Evolutionary conservation across 164 flowering plant species (phyloP).

Genomic region (Vitis cinerea): DNA sequence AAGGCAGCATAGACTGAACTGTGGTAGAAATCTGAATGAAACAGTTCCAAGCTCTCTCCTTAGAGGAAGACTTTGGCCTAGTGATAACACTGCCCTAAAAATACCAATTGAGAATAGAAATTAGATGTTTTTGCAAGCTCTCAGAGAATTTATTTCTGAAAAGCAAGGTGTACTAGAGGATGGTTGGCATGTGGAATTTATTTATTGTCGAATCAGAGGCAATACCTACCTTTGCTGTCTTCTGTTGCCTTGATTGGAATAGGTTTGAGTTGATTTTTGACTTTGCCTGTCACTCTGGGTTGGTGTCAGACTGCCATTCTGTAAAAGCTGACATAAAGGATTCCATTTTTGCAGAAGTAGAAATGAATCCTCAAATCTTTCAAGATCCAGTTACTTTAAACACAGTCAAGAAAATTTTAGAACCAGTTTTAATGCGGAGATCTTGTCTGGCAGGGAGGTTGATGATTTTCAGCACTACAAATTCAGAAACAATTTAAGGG

Average conservation of each 20-base stretch:
- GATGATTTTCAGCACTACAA: not conserved
- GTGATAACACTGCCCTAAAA: not conserved
- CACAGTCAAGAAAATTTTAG: constrained; percentile 5
- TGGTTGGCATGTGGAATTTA: constrained; percentile 4
- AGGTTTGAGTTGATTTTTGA: constrained; percentile 5
- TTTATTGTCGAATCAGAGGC: constrained; percentile 1
- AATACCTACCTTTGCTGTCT: not conserved
- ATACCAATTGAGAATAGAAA: no score
- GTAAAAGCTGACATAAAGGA: not conserved
- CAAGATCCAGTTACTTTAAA: not conserved
- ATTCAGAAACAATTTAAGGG: not conserved
- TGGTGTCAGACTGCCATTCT: constrained; percentile 6
- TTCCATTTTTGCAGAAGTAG: constrained; percentile 2
- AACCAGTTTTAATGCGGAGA: not conserved
- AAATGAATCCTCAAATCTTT: not conserved
- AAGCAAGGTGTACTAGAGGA: not conserved
- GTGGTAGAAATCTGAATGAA: constrained; percentile 5
- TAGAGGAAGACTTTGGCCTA: not conserved
- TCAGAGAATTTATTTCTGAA: not conserved
- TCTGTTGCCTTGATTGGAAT: constrained; percentile 2
- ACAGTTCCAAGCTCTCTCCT: not conserved
- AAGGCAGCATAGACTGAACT: not conserved
- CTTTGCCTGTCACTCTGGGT: constrained; percentile 8
- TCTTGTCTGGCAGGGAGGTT: not conserved
- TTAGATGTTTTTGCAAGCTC: not conserved